These are phyloP conservation scores for Tolypocladium paradoxum DNA, from an alignment of 2,329 filamentous ascomycete species.

Conservation along the genomic window DNA sequence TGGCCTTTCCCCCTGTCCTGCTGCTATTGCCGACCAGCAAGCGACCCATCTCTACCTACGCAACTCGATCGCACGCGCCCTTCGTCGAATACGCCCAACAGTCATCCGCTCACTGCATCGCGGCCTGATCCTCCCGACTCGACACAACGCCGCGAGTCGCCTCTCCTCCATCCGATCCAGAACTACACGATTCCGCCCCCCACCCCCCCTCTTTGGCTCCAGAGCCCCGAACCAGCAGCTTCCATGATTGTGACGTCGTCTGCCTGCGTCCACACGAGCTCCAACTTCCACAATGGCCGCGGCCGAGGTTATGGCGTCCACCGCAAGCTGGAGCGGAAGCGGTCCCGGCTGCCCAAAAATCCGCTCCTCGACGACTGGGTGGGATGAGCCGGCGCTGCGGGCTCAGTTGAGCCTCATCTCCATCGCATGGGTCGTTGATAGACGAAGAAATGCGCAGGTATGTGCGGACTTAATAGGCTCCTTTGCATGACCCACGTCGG, in stretches of 20 bases:
- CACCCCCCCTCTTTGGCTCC: constrained; percentile 4
- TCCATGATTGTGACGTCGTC: constrained; percentile 42
- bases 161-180: constrained; percentile 3
- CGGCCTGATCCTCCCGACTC: not conserved
- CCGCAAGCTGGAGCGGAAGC: constrained; percentile 30
- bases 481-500: not conserved
- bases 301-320: constrained; percentile 34
- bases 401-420: constrained; percentile 28
- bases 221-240: constrained; percentile 19
- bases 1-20: not conserved
- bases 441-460: constrained; percentile 3
- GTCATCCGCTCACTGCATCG: not conserved
- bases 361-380: constrained; percentile 19
- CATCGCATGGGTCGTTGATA: constrained; percentile 23
- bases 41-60: not conserved
- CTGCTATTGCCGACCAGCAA: not conserved
- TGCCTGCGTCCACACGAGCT: constrained; percentile 29
- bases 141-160: not conserved
- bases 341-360: constrained; percentile 25
- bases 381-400: constrained; percentile 17
- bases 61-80: not conserved
- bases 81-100: not conserved
- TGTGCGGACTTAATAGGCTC: not conserved
- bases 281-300: constrained; percentile 43
- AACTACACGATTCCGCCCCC: constrained; percentile 3